Percentiles rank a stretch among this genome's conserved stretches.
phyloP scores from a whole-genome alignment of 75 land plant species.

The Picea sitchensis region DNA sequence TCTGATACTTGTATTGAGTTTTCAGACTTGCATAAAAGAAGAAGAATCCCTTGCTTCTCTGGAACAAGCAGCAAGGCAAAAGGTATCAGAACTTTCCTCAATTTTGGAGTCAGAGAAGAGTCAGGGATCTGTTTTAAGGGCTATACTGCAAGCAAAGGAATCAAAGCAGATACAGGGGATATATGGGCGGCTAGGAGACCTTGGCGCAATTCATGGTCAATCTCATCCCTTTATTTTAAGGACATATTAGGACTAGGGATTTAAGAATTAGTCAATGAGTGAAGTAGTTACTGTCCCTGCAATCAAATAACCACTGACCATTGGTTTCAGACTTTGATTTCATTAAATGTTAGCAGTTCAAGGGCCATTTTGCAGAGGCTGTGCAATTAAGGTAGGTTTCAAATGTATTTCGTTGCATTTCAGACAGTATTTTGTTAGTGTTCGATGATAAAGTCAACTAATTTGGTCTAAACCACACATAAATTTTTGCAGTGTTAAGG shows the following conservation, averaged over 20 bases:
- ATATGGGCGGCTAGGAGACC: constrained; percentile 90
- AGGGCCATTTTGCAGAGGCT: too few relatives aligned
- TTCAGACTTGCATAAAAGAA: constrained; percentile 53
- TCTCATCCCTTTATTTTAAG: not conserved
- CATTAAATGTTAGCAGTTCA: too few relatives aligned
- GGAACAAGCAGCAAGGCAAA: constrained; percentile 87
- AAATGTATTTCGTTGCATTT: too few relatives aligned
- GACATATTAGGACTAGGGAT: not conserved
- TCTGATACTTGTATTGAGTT: not conserved
- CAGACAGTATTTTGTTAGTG: too few relatives aligned
- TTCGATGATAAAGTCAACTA: too few relatives aligned
- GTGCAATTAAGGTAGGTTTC: too few relatives aligned
- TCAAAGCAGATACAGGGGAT: constrained; percentile 81
- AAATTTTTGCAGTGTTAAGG: too few relatives aligned
- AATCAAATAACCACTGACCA: too few relatives aligned
- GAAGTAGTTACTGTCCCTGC: too few relatives aligned
- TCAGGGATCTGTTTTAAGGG: constrained; percentile 85
- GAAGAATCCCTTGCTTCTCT: constrained; percentile 59
- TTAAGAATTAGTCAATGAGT: too few relatives aligned
- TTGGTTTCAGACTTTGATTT: too few relatives aligned
- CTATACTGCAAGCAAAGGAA: constrained; percentile 81
- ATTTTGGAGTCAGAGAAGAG: constrained; percentile 81
- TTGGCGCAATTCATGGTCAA: constrained; percentile 98
- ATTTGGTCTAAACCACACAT: too few relatives aligned
- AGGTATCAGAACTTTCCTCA: constrained; percentile 68